Conservation (phyloP, 169 alveolate genomes). For the Eimeria tenella region DNA sequence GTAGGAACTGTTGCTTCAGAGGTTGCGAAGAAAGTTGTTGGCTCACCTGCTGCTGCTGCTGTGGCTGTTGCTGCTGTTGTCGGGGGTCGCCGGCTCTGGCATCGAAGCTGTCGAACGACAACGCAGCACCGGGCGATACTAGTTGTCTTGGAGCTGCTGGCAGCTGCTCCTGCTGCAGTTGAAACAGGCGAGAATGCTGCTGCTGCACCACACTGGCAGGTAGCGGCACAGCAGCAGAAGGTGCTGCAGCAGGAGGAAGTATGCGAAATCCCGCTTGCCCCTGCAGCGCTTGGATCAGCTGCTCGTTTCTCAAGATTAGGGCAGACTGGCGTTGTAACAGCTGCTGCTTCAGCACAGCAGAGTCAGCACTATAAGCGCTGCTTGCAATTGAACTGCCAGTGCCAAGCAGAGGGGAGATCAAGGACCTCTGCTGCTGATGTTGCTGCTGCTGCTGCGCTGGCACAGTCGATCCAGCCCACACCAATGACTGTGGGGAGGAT, state of each 20-base stretch:
- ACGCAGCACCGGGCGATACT: constrained; percentile 1
- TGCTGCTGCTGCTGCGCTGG: constrained; percentile 32
- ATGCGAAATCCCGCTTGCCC: constrained; percentile 42
- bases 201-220: constrained; percentile 13
- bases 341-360: constrained; percentile 61
- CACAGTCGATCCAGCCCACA: background rate
- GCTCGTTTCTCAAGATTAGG: background rate
- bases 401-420: background rate
- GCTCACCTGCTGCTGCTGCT: constrained; percentile 48
- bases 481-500: background rate
- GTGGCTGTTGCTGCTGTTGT: background rate
- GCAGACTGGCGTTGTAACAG: constrained; percentile 56
- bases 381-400: background rate
- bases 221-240: constrained; percentile 18
- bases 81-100: background rate
- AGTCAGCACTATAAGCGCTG: background rate
- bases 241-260: background rate
- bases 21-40: constrained; percentile 21
- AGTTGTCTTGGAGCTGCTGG: constrained; percentile 18
- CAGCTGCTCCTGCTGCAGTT: constrained; percentile 40
- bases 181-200: constrained; percentile 50
- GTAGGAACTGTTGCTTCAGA: constrained; percentile 24
- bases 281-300: constrained; percentile 62
- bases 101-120: background rate
- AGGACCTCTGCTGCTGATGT: constrained; percentile 37